Conservation (phyloP, 306 rosid genomes). For the Cucumis melo region DNA sequence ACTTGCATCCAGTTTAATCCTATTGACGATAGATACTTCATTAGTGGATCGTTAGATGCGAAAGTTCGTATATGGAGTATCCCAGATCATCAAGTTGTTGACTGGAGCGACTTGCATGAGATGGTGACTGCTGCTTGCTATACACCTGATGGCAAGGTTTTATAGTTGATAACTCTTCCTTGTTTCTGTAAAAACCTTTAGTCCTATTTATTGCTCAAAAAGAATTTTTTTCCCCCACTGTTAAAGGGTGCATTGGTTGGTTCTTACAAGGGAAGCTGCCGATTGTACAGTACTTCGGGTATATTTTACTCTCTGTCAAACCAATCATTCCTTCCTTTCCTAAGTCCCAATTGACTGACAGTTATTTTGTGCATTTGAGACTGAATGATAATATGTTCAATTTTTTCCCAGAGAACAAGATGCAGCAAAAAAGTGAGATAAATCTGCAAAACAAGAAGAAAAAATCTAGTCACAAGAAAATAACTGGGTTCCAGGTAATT, state of each 20-base stretch:
- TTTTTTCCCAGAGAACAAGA: conserved; percentile 55
- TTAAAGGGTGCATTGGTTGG: conserved; percentile 94
- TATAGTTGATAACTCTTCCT: conserved; percentile 14
- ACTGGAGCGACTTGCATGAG: conserved; percentile 93
- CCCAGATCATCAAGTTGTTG: conserved; percentile 85
- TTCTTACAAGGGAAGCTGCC: conserved; percentile 94
- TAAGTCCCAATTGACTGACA: neutral
- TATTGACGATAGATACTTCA: conserved; percentile 93
- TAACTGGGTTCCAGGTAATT: conserved; percentile 95
- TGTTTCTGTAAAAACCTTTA: conserved; percentile 9
- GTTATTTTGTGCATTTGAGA: neutral
- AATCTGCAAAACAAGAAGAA: conserved; percentile 94
- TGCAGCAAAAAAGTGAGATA: conserved; percentile 70
- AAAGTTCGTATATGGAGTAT: conserved; percentile 99
- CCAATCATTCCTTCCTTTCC: neutral
- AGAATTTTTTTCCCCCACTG: neutral
- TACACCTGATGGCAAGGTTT: conserved; percentile 99
- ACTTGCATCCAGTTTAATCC: conserved; percentile 99
- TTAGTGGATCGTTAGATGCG: conserved; percentile 93
- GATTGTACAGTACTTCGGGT: conserved; percentile 74
- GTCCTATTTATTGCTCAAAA: conserved; percentile 15
- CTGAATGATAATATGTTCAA: neutral
- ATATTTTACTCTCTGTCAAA: conserved; percentile 12
- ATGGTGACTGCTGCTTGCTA: conserved; percentile 99
- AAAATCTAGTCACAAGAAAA: conserved; percentile 82